phyloP scores from a whole-genome alignment of 2,329 filamentous ascomycete genomes.

The Graphilbum sp. region DNA sequence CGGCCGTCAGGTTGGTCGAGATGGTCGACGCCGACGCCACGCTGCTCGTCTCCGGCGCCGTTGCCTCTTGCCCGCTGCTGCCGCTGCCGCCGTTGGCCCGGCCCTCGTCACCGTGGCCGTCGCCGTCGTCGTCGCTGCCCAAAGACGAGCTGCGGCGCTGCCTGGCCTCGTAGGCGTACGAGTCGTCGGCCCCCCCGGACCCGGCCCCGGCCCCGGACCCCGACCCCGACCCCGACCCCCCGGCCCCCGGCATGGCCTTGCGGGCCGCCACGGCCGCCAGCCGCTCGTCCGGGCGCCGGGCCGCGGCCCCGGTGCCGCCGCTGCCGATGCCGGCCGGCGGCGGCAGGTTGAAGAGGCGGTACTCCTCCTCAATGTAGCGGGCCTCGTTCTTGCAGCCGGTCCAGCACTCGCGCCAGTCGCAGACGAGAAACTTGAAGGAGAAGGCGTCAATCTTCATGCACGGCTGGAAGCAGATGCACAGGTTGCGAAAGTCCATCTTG shows the following conservation, averaged over 20 bases:
- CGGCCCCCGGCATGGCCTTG: too few relatives aligned
- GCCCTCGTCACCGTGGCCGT: not conserved
- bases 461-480: slow-evolving; percentile 94
- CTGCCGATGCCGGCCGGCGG: slow-evolving; percentile 33
- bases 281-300: too few relatives aligned
- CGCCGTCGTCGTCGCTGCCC: slow-evolving; percentile 29
- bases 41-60: slow-evolving; percentile 24
- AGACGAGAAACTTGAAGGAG: slow-evolving; percentile 88
- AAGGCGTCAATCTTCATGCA: slow-evolving; percentile 93
- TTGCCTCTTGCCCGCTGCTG: not conserved
- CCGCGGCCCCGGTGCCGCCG: not conserved
- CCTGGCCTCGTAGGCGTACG: too few relatives aligned
- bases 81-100: not conserved
- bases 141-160: too few relatives aligned
- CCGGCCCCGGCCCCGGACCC: slow-evolving; percentile 6
- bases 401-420: slow-evolving; percentile 94
- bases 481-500: slow-evolving; percentile 93
- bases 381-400: slow-evolving; percentile 88
- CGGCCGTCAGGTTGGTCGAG: slow-evolving; percentile 29
- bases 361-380: slow-evolving; percentile 56
- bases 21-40: slow-evolving; percentile 26
- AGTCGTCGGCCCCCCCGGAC: slow-evolving; percentile 12
- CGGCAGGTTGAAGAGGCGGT: slow-evolving; percentile 40
- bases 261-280: too few relatives aligned
- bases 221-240: too few relatives aligned